These are phyloP conservation scores for Acanthamoeba culbertsoni DNA, from an alignment of 208 protist species.

Conservation along the genomic window DNA sequence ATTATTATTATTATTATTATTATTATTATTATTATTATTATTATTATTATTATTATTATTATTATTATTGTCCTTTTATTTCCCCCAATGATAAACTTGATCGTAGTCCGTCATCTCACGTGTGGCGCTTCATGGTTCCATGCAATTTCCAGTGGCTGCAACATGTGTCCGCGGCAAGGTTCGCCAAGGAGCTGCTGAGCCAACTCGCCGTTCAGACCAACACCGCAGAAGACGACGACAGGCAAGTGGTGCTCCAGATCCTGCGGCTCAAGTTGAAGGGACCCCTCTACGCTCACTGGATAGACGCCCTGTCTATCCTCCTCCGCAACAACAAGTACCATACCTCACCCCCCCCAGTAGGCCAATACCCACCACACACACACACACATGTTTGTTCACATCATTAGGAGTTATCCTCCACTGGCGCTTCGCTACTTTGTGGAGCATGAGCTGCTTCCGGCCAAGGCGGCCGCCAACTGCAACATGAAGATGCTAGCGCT, in stretches of 20 bases:
- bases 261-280: conserved; percentile 20
- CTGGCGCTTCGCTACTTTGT: conserved; percentile 1
- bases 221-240: conserved; percentile 9
- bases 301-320: not conserved
- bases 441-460: conserved; percentile 12
- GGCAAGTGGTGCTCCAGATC: conserved; percentile 2
- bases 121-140: not conserved
- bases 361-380: no score
- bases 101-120: not conserved
- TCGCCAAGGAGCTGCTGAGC: conserved; percentile 37
- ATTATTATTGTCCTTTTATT: no score
- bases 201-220: conserved; percentile 21
- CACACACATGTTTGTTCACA: not conserved
- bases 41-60: no score
- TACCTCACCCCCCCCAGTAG: not conserved
- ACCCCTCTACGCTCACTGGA: not conserved
- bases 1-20: no score
- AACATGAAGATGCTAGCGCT: conserved; percentile 42
- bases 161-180: not conserved
- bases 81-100: no score
- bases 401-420: not conserved
- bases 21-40: no score
- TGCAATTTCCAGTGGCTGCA: not conserved
- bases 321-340: conserved; percentile 49
- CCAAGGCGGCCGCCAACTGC: not conserved